These are phyloP conservation scores for Pseudogymnoascus sp. DNA, from an alignment of 2,329 filamentous ascomycete species.

Conservation along the genomic window DNA sequence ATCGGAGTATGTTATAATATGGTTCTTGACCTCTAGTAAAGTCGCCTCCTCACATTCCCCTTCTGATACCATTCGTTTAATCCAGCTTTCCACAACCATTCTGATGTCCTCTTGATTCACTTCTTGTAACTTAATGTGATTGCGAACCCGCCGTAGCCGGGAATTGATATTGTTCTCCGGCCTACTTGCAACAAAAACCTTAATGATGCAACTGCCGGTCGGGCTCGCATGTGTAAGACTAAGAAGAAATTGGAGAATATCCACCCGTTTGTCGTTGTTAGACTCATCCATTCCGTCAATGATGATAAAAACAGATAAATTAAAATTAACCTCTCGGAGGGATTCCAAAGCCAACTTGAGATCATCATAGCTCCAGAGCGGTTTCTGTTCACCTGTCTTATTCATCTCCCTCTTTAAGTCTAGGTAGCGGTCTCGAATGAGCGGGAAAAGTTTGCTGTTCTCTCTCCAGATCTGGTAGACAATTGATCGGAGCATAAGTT, in stretches of 20 bases:
- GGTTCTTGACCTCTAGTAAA: background rate
- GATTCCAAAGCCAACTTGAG: background rate
- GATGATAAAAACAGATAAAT: slow-evolving; percentile 10
- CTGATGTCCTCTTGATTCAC: background rate
- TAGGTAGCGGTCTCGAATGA: slow-evolving; percentile 11
- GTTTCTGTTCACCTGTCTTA: background rate
- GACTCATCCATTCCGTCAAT: slow-evolving; percentile 18
- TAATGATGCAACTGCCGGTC: background rate
- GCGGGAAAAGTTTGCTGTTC: slow-evolving; percentile 9
- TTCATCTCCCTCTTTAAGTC: background rate
- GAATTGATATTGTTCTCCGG: background rate
- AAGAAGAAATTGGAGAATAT: slow-evolving; percentile 12
- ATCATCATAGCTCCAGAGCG: slow-evolving; percentile 8
- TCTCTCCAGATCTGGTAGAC: slow-evolving; percentile 13
- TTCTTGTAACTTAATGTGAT: background rate
- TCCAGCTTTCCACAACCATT: background rate
- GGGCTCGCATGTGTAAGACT: background rate
- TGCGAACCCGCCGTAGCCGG: background rate
- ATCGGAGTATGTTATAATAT: background rate
- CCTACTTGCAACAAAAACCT: background rate
- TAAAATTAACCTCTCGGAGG: background rate
- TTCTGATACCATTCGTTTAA: background rate
- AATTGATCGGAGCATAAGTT: slow-evolving; percentile 16
- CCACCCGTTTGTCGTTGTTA: background rate
- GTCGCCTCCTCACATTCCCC: background rate